Evolutionary conservation across 495 filamentous ascomycete genomes (phyloP).

Genomic region (Tuber umbilicatum): DNA sequence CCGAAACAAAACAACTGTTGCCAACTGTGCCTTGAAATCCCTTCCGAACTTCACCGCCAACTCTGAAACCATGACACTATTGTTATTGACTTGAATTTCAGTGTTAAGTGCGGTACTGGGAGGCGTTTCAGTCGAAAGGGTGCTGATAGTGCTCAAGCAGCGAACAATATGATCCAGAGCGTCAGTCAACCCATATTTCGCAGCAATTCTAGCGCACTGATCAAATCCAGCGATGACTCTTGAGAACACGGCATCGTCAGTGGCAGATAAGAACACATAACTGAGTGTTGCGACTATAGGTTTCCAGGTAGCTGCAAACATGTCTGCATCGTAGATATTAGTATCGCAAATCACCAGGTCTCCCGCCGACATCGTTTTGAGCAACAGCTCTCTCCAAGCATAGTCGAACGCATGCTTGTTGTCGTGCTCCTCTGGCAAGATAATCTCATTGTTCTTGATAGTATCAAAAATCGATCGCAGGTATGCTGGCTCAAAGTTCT

Average conservation of each 20-base stretch:
- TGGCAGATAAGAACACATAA: conserved; percentile 98
- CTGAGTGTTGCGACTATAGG: conserved; percentile 89
- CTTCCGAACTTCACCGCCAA: conserved; percentile 92
- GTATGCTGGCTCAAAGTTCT: conserved; percentile 79
- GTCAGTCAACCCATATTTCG: conserved; percentile 74
- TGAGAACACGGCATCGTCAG: conserved; percentile 93
- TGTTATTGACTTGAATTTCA: conserved; percentile 84
- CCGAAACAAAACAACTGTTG: conserved; percentile 86
- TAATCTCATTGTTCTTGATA: conserved; percentile 89
- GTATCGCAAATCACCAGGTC: conserved; percentile 75
- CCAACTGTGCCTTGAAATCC: conserved; percentile 87
- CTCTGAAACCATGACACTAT: conserved; percentile 98
- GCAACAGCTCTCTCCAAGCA: conserved; percentile 87
- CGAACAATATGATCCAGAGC: conserved; percentile 86
- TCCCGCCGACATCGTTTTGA: conserved; percentile 72
- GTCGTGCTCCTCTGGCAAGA: conserved; percentile 93
- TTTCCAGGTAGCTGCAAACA: conserved; percentile 95
- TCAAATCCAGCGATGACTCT: conserved; percentile 90
- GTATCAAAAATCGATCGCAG: conserved; percentile 83
- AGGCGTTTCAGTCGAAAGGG: conserved; percentile 63
- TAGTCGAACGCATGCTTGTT: conserved; percentile 94
- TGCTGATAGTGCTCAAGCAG: conserved; percentile 82
- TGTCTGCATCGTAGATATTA: conserved; percentile 91
- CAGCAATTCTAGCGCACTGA: conserved; percentile 90
- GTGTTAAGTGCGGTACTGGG: conserved; percentile 88